phyloP scores from a whole-genome alignment of 305 asterid species.

The Rubia occidens region DNA sequence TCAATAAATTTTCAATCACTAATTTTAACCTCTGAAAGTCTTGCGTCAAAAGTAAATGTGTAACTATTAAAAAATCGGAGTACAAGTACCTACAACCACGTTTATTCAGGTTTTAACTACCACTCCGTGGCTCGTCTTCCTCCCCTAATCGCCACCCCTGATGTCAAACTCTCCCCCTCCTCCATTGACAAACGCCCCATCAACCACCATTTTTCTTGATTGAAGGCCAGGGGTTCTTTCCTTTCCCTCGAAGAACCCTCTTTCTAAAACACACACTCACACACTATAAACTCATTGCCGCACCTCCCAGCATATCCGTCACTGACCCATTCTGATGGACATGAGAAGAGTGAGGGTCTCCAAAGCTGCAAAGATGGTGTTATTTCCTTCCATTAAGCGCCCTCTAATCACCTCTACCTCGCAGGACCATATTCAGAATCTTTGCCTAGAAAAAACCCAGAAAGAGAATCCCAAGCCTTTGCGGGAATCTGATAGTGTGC shows the following conservation, averaged over 20 bases:
- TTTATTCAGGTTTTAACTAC: background rate
- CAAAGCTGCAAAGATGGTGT: constrained; percentile 15
- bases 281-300: background rate
- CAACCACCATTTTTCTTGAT: background rate
- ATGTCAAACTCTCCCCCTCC: constrained; percentile 6
- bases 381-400: constrained; percentile 14
- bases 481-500: constrained; percentile 1
- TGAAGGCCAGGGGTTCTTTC: background rate
- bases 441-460: background rate
- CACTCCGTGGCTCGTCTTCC: constrained; percentile 11
- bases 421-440: constrained; percentile 4
- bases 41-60: no score
- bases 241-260: background rate
- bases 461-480: constrained; percentile 9
- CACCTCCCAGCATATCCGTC: background rate
- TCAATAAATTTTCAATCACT: no score
- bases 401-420: constrained; percentile 17
- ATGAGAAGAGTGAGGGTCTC: constrained; percentile 10
- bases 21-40: background rate
- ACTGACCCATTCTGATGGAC: constrained; percentile 17
- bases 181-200: background rate
- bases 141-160: constrained; percentile 4
- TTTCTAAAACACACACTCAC: background rate
- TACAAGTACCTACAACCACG: background rate
- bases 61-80: no score